Conservation (phyloP, 2,329 filamentous ascomycete species). For the Macrophomina phaseolina region DNA sequence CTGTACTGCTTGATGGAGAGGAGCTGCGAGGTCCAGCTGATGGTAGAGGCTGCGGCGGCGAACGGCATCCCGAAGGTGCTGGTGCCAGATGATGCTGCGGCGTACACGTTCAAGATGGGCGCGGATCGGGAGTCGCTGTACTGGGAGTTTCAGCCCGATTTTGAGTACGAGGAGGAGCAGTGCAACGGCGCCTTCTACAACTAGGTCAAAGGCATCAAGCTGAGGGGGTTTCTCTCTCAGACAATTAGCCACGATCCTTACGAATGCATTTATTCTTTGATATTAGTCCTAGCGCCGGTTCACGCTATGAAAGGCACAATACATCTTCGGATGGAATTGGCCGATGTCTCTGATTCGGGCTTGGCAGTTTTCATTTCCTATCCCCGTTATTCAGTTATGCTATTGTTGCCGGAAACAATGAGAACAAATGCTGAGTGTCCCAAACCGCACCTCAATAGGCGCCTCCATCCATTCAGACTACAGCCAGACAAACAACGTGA, state of each 20-base stretch:
- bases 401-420: no score
- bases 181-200: slow-evolving; percentile 26
- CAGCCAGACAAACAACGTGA: no score
- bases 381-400: no score
- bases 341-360: no score
- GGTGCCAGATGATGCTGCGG: slow-evolving; percentile 62
- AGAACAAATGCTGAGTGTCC: no score
- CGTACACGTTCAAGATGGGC: slow-evolving; percentile 57
- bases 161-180: slow-evolving; percentile 44
- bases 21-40: slow-evolving; percentile 70
- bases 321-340: no score
- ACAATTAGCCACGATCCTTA: not conserved
- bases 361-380: no score
- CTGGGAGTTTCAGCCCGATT: slow-evolving; percentile 58
- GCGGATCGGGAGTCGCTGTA: slow-evolving; percentile 57
- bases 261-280: not conserved
- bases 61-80: slow-evolving; percentile 56
- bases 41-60: slow-evolving; percentile 69
- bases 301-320: no score
- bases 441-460: no score
- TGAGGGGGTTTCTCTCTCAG: not conserved
- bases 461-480: no score
- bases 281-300: no score
- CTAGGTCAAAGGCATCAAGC: not conserved
- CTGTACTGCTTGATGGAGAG: slow-evolving; percentile 72